A percentile compares a stretch with the other conserved stretches of the same genome.
Evolutionary conservation across 306 rosid genomes (phyloP).

Genomic region (Abrus precatorius): DNA sequence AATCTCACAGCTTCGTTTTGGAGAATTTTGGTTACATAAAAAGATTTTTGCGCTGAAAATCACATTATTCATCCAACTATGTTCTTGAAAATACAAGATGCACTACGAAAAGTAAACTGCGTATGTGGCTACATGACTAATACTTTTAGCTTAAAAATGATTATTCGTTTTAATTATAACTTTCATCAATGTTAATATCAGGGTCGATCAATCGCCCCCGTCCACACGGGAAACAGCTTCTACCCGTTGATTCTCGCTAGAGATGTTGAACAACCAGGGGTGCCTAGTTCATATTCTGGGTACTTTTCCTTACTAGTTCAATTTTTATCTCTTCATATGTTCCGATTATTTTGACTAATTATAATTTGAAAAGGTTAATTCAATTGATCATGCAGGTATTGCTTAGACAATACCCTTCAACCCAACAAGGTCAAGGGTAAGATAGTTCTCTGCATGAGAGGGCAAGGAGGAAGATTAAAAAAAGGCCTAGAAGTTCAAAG

Average conservation of each 20-base stretch:
- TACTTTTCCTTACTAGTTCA: constrained; percentile 28
- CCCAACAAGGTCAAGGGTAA: constrained; percentile 72
- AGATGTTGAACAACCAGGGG: constrained; percentile 57
- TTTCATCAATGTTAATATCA: constrained; percentile 39
- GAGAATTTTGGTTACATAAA: too few relatives aligned
- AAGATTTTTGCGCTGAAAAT: neutral
- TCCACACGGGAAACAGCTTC: constrained; percentile 55
- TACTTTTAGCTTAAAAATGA: neutral
- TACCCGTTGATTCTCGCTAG: constrained; percentile 71
- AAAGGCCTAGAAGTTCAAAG: constrained; percentile 80
- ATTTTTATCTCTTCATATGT: neutral
- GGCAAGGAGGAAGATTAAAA: constrained; percentile 60
- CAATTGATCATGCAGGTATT: constrained; percentile 63
- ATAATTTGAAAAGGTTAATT: neutral
- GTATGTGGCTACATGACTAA: neutral
- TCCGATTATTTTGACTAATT: neutral
- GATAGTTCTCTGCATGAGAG: constrained; percentile 86
- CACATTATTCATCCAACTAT: neutral
- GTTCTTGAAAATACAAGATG: neutral
- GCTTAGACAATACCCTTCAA: constrained; percentile 71
- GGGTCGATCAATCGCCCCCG: constrained; percentile 86
- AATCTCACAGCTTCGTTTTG: too few relatives aligned
- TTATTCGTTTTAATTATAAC: neutral
- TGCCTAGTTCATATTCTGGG: constrained; percentile 53
- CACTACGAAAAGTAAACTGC: neutral